Evolutionary conservation across 2,329 filamentous ascomycete species (phyloP), one percentile per base, ranked within the genome.

Genomic region (Colletotrichum sp.): DNA sequence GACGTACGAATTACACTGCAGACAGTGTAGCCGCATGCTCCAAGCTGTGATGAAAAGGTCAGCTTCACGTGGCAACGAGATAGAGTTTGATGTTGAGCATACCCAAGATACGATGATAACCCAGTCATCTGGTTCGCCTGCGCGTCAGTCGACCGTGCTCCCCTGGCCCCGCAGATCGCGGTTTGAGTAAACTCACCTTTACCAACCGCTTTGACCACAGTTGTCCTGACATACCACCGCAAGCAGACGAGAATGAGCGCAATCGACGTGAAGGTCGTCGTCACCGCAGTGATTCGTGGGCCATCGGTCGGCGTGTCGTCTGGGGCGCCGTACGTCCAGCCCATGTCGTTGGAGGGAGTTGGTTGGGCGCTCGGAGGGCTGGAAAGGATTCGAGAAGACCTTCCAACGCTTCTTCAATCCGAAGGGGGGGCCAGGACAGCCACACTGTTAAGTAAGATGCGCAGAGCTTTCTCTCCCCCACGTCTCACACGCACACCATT

Each of bases 281-380:
- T 80, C 12, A 85, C 78, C 15, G 80, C 80, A 2, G 81, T 79
- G 52, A 86, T 82, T n/a, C 77, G 76, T 9, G 81, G 81, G 10
- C 82, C 84, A 34, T 81, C 80, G n/a, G 82, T 85, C n/a, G 82
- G 81, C 18, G 81, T 82, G 74, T 82, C 78, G 59, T 77, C 79
- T 5, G 76, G 70, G 24, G 83, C 82, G 78, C 86, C 85, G 80
- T 81, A 83, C 9, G 83, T 84, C 85, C 85, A 86, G 44, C 80
- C 82, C 83, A 85, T 85, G 63, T 28, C 26, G 44, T 52, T 21
- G 44, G n/a, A 52, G 67, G 18, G 26, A 39, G 52, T 68, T 34
- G 34, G 52, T 5, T 36, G 36, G 63, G n/a, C 44, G 10, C 44
- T 52, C 44, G 44, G 39, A 49, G 24, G 63, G 18, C 39, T 66